Conservation (phyloP, 345 rosid genomes). For the Aquilaria sinensis region DNA sequence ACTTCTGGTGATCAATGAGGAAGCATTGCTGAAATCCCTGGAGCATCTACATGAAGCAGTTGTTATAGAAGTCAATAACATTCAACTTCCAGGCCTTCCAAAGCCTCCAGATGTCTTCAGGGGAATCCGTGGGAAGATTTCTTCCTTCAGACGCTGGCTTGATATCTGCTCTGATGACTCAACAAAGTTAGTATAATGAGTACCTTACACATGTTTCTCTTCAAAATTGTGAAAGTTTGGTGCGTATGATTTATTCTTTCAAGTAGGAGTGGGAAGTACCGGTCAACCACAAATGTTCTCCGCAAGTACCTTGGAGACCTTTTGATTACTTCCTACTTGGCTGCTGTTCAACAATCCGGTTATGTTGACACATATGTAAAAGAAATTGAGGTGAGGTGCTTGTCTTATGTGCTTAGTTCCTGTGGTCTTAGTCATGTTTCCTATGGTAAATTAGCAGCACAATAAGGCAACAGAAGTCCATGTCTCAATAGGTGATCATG, state of each 20-base stretch:
- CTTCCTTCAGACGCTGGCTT: constrained; percentile 78
- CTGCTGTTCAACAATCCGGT: constrained; percentile 60
- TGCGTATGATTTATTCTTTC: background rate
- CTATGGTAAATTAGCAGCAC: too few species aligned
- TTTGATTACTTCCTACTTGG: constrained; percentile 71
- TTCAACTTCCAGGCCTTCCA: constrained; percentile 72
- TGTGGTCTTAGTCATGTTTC: too few species aligned
- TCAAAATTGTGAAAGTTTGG: background rate
- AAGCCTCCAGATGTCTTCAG: constrained; percentile 74
- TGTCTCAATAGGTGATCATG: too few species aligned
- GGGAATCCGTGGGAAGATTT: constrained; percentile 67
- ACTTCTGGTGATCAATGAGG: constrained; percentile 48
- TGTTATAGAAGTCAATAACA: constrained; percentile 44
- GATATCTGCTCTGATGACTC: constrained; percentile 80
- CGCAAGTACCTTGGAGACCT: constrained; percentile 90
- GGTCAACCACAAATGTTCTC: constrained; percentile 49
- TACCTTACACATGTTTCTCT: constrained; percentile 2
- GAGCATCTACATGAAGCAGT: constrained; percentile 41
- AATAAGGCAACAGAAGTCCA: too few species aligned
- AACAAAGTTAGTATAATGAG: constrained; percentile 46
- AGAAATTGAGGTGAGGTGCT: constrained; percentile 74
- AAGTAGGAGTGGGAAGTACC: constrained; percentile 62
- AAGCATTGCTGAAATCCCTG: constrained; percentile 50
- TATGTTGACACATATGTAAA: constrained; percentile 68
- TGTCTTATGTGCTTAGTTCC: background rate